Conservation (phyloP, 1,284 basidiomycete species). For the Cutaneotrichosporon sp. region DNA sequence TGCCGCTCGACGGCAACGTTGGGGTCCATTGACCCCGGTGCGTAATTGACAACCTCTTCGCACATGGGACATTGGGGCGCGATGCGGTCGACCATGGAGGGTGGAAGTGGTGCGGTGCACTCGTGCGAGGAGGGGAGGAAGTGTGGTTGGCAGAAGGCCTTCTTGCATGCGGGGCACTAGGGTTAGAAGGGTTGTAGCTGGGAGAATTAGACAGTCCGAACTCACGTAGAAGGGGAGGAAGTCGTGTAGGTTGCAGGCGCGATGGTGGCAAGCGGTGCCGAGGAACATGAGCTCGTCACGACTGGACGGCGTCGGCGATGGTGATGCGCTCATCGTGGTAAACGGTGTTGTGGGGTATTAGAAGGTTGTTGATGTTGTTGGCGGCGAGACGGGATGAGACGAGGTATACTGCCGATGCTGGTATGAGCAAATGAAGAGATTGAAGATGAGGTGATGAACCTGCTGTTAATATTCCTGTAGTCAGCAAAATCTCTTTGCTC, state of each 20-base stretch:
- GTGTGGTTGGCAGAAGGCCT: slow-evolving; percentile 46
- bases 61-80: slow-evolving; percentile 48
- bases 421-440: neutral
- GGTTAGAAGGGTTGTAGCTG: too few relatives aligned
- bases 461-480: too few relatives aligned
- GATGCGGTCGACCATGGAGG: slow-evolving; percentile 44
- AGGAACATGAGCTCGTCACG: slow-evolving; percentile 45
- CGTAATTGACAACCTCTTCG: slow-evolving; percentile 36
- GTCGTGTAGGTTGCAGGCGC: slow-evolving; percentile 45
- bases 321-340: slow-evolving; percentile 9
- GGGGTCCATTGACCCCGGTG: slow-evolving; percentile 25
- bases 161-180: slow-evolving; percentile 47
- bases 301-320: slow-evolving; percentile 11
- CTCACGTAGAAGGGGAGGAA: slow-evolving; percentile 48
- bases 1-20: slow-evolving; percentile 47
- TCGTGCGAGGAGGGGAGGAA: slow-evolving; percentile 43
- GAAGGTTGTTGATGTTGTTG: too few relatives aligned
- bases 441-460: too few relatives aligned
- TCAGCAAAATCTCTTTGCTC: too few relatives aligned
- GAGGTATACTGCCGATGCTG: neutral
- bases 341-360: neutral
- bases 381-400: too few relatives aligned
- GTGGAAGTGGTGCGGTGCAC: slow-evolving; percentile 42
- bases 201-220: too few relatives aligned
- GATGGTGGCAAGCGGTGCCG: slow-evolving; percentile 44